Conservation (phyloP, 129 eudicot genomes). For the Artemisia tridentata region DNA sequence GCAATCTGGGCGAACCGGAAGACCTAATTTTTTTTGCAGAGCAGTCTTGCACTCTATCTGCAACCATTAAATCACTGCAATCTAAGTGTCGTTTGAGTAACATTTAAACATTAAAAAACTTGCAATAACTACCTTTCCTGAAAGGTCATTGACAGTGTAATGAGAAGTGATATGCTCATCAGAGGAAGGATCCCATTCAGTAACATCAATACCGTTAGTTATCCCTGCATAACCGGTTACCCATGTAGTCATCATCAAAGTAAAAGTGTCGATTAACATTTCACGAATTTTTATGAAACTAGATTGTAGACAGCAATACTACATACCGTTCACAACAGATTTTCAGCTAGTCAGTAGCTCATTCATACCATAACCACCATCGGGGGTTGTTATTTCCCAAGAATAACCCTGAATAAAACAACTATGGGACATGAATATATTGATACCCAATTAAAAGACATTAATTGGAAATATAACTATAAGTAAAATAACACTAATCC, state of each 20-base stretch:
- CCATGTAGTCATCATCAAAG: neutral
- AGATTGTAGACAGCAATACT: neutral
- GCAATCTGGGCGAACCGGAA: conserved; percentile 68
- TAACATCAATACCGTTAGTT: conserved; percentile 63
- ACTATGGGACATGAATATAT: neutral
- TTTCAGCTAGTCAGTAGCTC: conserved; percentile 64
- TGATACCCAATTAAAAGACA: neutral
- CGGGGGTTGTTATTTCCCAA: conserved; percentile 85
- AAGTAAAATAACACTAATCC: neutral
- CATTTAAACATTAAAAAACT: neutral
- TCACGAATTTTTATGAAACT: neutral
- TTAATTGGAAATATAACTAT: neutral
- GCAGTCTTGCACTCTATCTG: conserved; percentile 74
- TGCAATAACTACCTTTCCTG: conserved; percentile 63
- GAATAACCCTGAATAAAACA: conserved; percentile 64
- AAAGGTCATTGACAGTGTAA: conserved; percentile 64
- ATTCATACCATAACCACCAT: conserved; percentile 90
- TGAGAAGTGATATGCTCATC: conserved; percentile 59
- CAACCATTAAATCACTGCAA: conserved; percentile 16
- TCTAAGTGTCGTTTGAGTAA: neutral
- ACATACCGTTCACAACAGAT: conserved; percentile 57
- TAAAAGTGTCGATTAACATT: too few relatives aligned
- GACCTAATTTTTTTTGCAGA: conserved; percentile 83
- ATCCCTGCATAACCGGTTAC: conserved; percentile 41
- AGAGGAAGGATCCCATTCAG: conserved; percentile 68